Percentiles rank a stretch among this genome's conserved stretches.
These are phyloP conservation scores for Yarrowia sp. DNA, from an alignment of 805 yeast genomes.

Conservation along the genomic window DNA sequence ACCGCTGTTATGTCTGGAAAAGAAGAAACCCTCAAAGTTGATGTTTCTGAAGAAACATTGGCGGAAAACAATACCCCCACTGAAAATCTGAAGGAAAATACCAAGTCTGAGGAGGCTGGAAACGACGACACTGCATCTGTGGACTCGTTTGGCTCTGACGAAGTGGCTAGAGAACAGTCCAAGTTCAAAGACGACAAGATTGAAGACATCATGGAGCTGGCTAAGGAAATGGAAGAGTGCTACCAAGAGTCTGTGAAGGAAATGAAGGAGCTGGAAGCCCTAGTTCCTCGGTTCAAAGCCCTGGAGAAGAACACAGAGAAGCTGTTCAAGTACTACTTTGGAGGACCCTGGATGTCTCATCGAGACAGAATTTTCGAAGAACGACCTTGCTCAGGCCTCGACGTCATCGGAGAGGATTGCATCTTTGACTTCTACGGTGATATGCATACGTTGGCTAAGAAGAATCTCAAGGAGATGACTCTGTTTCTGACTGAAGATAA, in stretches of 20 bases:
- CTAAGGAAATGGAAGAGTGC: constrained; percentile 13
- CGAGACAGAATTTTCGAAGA: background rate
- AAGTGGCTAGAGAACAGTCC: background rate
- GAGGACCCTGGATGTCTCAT: constrained; percentile 6
- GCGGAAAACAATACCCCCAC: background rate
- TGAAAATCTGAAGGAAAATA: background rate
- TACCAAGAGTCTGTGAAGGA: background rate
- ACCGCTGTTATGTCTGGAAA: background rate
- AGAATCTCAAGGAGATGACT: constrained; percentile 2
- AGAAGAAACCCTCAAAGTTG: background rate
- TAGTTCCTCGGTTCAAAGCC: background rate
- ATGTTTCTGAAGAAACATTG: background rate
- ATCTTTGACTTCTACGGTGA: background rate
- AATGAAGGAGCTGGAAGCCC: background rate
- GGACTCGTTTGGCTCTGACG: background rate
- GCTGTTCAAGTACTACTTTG: constrained; percentile 17
- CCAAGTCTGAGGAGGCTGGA: background rate
- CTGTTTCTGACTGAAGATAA: background rate
- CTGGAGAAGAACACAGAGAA: background rate
- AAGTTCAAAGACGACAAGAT: constrained; percentile 10
- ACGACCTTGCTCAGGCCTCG: background rate
- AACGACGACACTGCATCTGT: background rate
- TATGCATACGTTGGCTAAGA: background rate
- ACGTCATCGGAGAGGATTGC: background rate
- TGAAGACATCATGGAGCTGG: background rate